Evolutionary conservation across 2,329 filamentous ascomycete species (phyloP), one percentile per base, ranked within the genome.

Genomic region (Triangularia setosa): DNA sequence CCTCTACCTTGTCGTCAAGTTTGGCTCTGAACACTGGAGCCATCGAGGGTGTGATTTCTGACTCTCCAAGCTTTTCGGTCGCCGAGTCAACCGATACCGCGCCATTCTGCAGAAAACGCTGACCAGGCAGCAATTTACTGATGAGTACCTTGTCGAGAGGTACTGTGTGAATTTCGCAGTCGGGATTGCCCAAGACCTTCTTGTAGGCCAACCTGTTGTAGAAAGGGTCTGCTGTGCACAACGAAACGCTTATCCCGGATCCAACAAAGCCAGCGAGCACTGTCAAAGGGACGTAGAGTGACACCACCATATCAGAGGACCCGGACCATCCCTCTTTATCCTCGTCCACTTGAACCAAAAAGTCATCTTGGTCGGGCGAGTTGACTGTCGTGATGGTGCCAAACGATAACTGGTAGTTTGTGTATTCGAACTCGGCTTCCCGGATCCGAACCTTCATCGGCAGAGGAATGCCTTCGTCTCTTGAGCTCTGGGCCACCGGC

Each of bases 381-480:
- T 75, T 74, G 1, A 55, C 61, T 0, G 70, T 66, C 57, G 69
- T 69, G 12, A 79, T 62, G 0, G 70, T 73, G 14, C 80, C 81
- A 67, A 82, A 81, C 4, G 70, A 63, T 28, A 81, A 66, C 0
- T 83, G 80, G 12, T 79, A 72, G 62, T 78, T 74, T 3, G 73
- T 69, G 67, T 78, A 82, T 14, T 48, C 40, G 40, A 48, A 11
- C n/a, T 23, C 40, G 8, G 40, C 6, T 48, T 65, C 64, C 25
- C 65, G 25, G 1, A 60, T 11, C 18, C 65, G 65, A 4, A 64
- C 56, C 25, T 69, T 70, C 18, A 64, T 33, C 14, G 25, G 35
- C 18, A 44, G 35, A 48, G 40, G 40, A 21, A 8, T 63, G 28
- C 7, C 63, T 56, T 16, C 64, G 40, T 65, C 33, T 9, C 52